Evolutionary conservation across 108 stramenopile species (phyloP), one percentile per base, ranked within the genome.

Genomic region (Stephanodiscus triporus): DNA sequence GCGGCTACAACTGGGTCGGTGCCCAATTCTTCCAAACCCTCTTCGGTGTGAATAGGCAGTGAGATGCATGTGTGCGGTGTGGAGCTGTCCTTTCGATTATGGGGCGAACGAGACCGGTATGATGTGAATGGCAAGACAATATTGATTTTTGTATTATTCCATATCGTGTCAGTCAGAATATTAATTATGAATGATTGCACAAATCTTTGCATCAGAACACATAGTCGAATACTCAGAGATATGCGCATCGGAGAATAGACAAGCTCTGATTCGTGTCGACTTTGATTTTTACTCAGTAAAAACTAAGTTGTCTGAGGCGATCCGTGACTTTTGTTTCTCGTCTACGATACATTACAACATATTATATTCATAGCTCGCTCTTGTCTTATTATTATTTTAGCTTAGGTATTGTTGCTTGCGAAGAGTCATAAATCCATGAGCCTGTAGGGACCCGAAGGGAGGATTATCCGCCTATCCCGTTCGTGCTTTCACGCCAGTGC

Each of bases 1-100:
- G 80, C 65, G 87, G 80, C 1, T 95, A 86, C 75, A 91, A 95
- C 72, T 90, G 87, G 91, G 85, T 95, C 61, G 66, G 75, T 17
- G 66, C 84, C 40, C 71, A 84, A 9, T 91, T 94, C 63, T 91
- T 86, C 86, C 61, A 78, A 62, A 73, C 68, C 20, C 66, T 88
- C 38, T 88, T 89, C 76, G 87, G 73, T 5, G 27, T 19, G 49
- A 29, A 61, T 26, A 69, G 54, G 26, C 68, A 57, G 34, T 57
- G 24, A 69, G 14, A 30, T 23, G 23, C 4, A 5, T 14, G 27
- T 27, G 26, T 56, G 24, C 20, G 20, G 19, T 0, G 55, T 56
- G 26, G 55, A 14, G 26, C 10, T 7, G 0, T 8, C 55, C 27
- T 26, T 26, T 16, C 55, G 11, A 9, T 26, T 24, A 56, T 27